These are phyloP conservation scores for Pleurotus tuber-regium DNA, from an alignment of 768 basidiomycete species.

Conservation along the genomic window DNA sequence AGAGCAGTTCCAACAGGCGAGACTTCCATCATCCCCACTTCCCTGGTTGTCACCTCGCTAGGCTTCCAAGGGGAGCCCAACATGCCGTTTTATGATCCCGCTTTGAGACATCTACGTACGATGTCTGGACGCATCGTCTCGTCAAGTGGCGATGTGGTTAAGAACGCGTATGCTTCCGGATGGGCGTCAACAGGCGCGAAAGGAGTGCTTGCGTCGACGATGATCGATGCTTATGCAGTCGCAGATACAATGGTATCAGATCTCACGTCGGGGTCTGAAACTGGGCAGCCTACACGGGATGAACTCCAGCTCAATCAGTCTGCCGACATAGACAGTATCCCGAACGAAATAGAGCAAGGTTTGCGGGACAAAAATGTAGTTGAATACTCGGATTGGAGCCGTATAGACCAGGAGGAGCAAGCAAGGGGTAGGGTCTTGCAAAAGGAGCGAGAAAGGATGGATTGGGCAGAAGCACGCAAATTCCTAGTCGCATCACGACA, in stretches of 20 bases:
- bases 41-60: constrained; percentile 82
- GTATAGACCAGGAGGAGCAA: constrained; percentile 70
- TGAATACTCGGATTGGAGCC: constrained; percentile 73
- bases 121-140: constrained; percentile 47
- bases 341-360: constrained; percentile 44
- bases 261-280: constrained; percentile 19
- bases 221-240: constrained; percentile 87
- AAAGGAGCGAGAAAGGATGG: constrained; percentile 79
- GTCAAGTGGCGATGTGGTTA: constrained; percentile 32
- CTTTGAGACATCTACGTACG: constrained; percentile 55
- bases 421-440: constrained; percentile 50
- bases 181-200: constrained; percentile 93
- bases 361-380: constrained; percentile 44
- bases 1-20: constrained; percentile 56
- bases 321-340: constrained; percentile 41
- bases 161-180: constrained; percentile 84
- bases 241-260: constrained; percentile 72
- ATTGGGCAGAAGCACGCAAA: constrained; percentile 54
- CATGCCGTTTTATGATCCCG: constrained; percentile 56
- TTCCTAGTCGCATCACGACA: constrained; percentile 21
- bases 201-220: constrained; percentile 89
- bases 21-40: constrained; percentile 54
- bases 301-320: constrained; percentile 31
- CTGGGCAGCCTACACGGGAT: constrained; percentile 12
- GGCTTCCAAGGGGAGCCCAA: constrained; percentile 77